Conservation (phyloP, 805 yeast species). For the Metschnikowia henanensis region DNA sequence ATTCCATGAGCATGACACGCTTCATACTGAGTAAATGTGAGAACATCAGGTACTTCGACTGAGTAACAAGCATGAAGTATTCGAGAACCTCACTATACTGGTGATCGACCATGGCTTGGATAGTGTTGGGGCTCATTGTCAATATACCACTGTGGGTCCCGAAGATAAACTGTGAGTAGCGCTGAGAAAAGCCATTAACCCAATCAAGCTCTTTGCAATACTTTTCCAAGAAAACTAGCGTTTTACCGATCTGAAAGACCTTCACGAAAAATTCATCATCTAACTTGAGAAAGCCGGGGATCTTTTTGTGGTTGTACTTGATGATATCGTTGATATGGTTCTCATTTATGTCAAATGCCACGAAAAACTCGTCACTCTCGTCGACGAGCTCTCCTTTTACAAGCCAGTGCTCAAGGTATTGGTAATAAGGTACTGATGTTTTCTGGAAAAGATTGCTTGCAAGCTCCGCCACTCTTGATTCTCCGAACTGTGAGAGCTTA, state of each 20-base stretch:
- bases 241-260: conserved; percentile 70
- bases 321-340: conserved; percentile 37
- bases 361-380: conserved; percentile 63
- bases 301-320: conserved; percentile 28
- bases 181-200: conserved; percentile 46
- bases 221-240: conserved; percentile 59
- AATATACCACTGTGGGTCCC: conserved; percentile 33
- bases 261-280: conserved; percentile 37
- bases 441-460: conserved; percentile 45
- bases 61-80: conserved; percentile 50
- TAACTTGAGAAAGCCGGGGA: conserved; percentile 46
- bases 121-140: conserved; percentile 32
- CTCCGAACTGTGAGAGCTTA: conserved; percentile 62
- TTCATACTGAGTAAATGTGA: conserved; percentile 63
- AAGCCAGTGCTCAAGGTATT: conserved; percentile 65
- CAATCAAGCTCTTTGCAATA: conserved; percentile 70
- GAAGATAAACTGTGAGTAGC: conserved; percentile 32
- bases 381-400: conserved; percentile 61
- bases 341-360: conserved; percentile 30
- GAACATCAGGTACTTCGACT: conserved; percentile 46
- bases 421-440: conserved; percentile 59
- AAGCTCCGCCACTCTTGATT: conserved; percentile 45
- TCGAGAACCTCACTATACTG: conserved; percentile 55
- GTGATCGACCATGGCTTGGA: conserved; percentile 33
- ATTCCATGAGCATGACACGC: conserved; percentile 65